These are phyloP conservation scores for Fusarium sp. DNA, from an alignment of 2,329 filamentous ascomycete species.

Conservation along the genomic window DNA sequence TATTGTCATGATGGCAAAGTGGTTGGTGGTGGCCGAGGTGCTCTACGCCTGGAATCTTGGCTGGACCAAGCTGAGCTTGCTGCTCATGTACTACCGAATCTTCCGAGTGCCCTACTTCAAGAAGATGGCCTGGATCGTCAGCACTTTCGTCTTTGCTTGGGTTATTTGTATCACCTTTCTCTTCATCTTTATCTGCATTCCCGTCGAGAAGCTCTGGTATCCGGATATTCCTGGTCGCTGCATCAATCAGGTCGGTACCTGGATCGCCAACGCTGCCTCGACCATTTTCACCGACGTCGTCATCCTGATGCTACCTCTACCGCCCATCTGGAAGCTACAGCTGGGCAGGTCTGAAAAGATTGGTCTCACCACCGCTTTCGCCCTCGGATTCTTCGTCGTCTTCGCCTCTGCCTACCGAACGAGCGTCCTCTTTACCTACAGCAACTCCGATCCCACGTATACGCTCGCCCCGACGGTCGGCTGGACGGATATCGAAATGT, in stretches of 20 bases:
- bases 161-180: slow-evolving; percentile 57
- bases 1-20: slow-evolving; percentile 57
- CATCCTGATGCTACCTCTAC: slow-evolving; percentile 55
- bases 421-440: slow-evolving; percentile 56
- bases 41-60: slow-evolving; percentile 58
- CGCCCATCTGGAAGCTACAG: slow-evolving; percentile 56
- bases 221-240: slow-evolving; percentile 55
- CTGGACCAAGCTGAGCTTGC: slow-evolving; percentile 59
- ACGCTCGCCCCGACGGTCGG: slow-evolving; percentile 55
- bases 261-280: slow-evolving; percentile 58
- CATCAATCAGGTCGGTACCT: slow-evolving; percentile 59
- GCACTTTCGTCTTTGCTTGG: slow-evolving; percentile 56
- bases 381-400: slow-evolving; percentile 57
- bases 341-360: slow-evolving; percentile 53
- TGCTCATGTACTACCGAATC: slow-evolving; percentile 62
- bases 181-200: slow-evolving; percentile 61
- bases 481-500: slow-evolving; percentile 59
- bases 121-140: slow-evolving; percentile 52
- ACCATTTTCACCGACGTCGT: slow-evolving; percentile 57
- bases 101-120: slow-evolving; percentile 56
- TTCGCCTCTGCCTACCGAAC: slow-evolving; percentile 60
- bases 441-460: slow-evolving; percentile 52
- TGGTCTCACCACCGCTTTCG: slow-evolving; percentile 55
- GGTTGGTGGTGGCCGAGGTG: slow-evolving; percentile 57
- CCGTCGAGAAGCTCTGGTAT: slow-evolving; percentile 59